phyloP scores from a whole-genome alignment of 179 eudicot species.

The Actinidia arguta region DNA sequence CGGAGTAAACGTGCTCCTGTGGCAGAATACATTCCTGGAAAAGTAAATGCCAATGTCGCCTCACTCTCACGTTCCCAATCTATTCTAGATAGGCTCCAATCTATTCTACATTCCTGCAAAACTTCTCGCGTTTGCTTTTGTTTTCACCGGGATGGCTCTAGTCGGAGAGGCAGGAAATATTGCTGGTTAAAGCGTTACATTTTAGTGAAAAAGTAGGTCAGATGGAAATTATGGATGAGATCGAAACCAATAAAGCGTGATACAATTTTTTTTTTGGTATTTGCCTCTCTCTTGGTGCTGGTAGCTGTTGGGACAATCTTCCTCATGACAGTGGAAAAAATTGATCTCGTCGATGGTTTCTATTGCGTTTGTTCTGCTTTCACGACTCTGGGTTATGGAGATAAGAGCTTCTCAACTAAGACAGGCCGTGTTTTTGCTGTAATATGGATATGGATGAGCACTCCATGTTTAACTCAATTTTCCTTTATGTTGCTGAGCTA shows the following conservation, averaged over 20 bases:
- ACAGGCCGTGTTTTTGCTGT: slow-evolving; percentile 78
- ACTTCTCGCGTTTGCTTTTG: slow-evolving; percentile 78
- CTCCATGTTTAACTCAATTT: slow-evolving; percentile 80
- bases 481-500: slow-evolving; percentile 72
- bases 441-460: slow-evolving; percentile 81
- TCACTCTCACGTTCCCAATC: slow-evolving; percentile 28
- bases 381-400: slow-evolving; percentile 88
- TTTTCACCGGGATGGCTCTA: slow-evolving; percentile 78
- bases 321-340: slow-evolving; percentile 60
- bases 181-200: slow-evolving; percentile 60
- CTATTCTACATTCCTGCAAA: slow-evolving; percentile 54
- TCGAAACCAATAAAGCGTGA: slow-evolving; percentile 58
- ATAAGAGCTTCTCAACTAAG: slow-evolving; percentile 75
- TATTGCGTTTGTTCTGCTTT: slow-evolving; percentile 88
- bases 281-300: slow-evolving; percentile 43
- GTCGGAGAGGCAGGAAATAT: slow-evolving; percentile 77
- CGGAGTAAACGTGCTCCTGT: slow-evolving; percentile 54
- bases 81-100: slow-evolving; percentile 30
- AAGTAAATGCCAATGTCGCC: slow-evolving; percentile 12
- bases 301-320: slow-evolving; percentile 58
- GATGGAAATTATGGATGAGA: slow-evolving; percentile 50
- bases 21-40: slow-evolving; percentile 34
- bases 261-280: slow-evolving; percentile 60
- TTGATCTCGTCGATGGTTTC: slow-evolving; percentile 67
- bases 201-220: slow-evolving; percentile 42